Conservation (phyloP, 345 rosid genomes). For the Eucalyptus leucophloia region DNA sequence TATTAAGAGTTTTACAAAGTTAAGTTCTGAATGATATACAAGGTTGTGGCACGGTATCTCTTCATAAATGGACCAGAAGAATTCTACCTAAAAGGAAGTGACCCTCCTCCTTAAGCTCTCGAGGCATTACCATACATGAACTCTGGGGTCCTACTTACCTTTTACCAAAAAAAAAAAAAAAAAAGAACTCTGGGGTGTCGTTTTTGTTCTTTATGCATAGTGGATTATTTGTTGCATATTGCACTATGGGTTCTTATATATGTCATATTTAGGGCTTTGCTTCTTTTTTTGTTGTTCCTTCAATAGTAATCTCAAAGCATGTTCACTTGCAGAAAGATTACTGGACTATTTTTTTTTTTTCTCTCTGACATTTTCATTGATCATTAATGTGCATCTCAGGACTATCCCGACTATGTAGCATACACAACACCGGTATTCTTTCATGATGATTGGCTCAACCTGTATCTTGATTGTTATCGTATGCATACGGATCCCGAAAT, state of each 20-base stretch:
- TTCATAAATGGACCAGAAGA: background rate
- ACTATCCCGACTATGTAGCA: constrained; percentile 70
- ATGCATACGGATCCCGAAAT: constrained; percentile 50
- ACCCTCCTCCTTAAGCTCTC: background rate
- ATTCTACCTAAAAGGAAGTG: background rate
- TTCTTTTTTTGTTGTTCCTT: background rate
- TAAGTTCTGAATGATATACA: background rate
- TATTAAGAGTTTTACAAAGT: background rate
- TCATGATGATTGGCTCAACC: constrained; percentile 86
- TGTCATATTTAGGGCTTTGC: background rate
- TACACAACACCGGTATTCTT: constrained; percentile 54
- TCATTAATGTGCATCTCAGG: constrained; percentile 40
- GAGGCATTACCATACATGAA: background rate
- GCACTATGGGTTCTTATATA: background rate
- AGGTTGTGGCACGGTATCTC: background rate
- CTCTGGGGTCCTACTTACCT: background rate
- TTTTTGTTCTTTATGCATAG: background rate
- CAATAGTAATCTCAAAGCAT: background rate
- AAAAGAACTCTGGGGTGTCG: background rate
- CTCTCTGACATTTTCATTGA: background rate
- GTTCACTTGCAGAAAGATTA: background rate
- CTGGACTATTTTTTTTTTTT: background rate
- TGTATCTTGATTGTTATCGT: constrained; percentile 58
- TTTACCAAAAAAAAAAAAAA: too few species aligned
- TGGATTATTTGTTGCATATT: background rate